Base-by-base conservation (phyloP, 768 basidiomycete genomes). In the Omphalotus guepiniiformis region DNA sequence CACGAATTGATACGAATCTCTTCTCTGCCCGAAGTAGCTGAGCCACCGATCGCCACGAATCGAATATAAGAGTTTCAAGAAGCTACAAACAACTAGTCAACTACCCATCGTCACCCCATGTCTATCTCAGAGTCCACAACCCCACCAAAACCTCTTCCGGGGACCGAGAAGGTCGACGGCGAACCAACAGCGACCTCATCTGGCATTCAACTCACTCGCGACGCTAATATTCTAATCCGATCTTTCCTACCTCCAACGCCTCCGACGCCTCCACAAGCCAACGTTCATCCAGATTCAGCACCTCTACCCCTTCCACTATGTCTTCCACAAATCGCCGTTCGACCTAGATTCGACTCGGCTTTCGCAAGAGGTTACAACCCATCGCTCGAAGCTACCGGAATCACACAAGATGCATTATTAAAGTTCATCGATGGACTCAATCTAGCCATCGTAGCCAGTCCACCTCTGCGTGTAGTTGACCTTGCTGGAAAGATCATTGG, bases 381-480 rank as follows among this genome's bases (percentile, higher is more conserved):
- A 1, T 44, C 38, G 3, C 34, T 61, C 27, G 53, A 54, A 39
- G 32, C 25, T 15, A 45, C 49, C 21, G 53, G 55, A 12, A 51
- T 61, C 21, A 22, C 51, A 5, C 54, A 52, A 19, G 53, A 54
- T 4, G 51, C 58, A 19, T 54, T 57, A 15, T 38, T 61, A 6
- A 45, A 51, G 12, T 61, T 61, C 32, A 44, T 56, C 11, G 60
- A 58, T 39, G 60, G 58, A 0, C 43, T 61, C 2, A 61, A 61
- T 49, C 32, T 61, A 3, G 60, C 60, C 3, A 61, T 61, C 50
- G 57, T 55, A 3, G 60, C 58, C 1, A 58, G 57, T 40, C 60
- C 60, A 2, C 60, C 60, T 5, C 54, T 61, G 15, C 51, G 58
- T 19, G 52, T 59, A 5, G 56, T 59, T 2, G 49, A 56, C 39